phyloP scores from a whole-genome alignment of 441 rosid species.

The Aleurites moluccanus region DNA sequence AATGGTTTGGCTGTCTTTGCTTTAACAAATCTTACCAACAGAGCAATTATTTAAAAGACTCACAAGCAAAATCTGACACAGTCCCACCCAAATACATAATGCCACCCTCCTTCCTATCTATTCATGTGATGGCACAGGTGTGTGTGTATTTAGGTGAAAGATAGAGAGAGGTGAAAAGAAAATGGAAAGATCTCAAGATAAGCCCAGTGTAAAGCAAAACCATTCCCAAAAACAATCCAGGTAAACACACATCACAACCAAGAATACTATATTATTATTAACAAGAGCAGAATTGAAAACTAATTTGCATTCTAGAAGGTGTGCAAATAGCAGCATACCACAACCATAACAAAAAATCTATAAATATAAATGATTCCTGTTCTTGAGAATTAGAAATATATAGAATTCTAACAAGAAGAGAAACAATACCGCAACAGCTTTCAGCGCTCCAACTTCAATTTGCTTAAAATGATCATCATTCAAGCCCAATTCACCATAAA shows the following conservation, averaged over 20 bases:
- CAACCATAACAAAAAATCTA: neutral
- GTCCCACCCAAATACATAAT: neutral
- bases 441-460: conserved; percentile 63
- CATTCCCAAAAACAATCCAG: neutral
- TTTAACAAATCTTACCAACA: neutral
- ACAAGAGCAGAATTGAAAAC: neutral
- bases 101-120: neutral
- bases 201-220: neutral
- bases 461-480: conserved; percentile 80
- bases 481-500: conserved; percentile 82
- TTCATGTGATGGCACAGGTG: neutral
- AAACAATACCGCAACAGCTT: conserved; percentile 71
- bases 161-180: neutral
- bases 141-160: no score
- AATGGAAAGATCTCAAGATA: neutral
- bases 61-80: neutral
- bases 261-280: neutral
- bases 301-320: neutral
- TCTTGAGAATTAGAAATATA: neutral
- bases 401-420: conserved; percentile 4
- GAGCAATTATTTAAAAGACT: neutral
- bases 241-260: neutral
- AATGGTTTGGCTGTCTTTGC: neutral
- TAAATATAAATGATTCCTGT: neutral
- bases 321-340: neutral